Evolutionary conservation across 2,329 filamentous ascomycete genomes (phyloP), one percentile per base, ranked within the genome.

Genomic region (Ophiostoma ips): DNA sequence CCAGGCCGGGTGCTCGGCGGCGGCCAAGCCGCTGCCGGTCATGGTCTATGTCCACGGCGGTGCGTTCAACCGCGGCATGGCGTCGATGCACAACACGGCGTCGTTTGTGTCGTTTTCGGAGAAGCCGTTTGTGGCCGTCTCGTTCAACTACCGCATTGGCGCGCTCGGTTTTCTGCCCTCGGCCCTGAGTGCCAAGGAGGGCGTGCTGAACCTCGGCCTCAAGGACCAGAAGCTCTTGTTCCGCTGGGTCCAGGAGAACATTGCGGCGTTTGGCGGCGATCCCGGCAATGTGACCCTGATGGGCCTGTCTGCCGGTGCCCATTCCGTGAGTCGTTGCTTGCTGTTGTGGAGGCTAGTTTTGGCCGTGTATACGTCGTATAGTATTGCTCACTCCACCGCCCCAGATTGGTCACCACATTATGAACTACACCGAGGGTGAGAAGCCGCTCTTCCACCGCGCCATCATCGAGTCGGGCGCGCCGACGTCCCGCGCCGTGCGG

Each of bases 101-200:
- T 83, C 51, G 66, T 84, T 40, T 75, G 68, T 34, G 69, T 81
- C 49, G 73, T 34, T 18, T 16, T 31, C 43, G 11, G 43, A 18
- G 13, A 34, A 31, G 28, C 43, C 43, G 5, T 45, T 45, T 21
- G 30, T 45, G 5, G 43, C 43, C 28, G 43, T 45, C 6, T 33
- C 69, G 59, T 73, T 80, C 59, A 76, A 75, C 62, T 78, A 84
- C 62, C 71, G 82, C 13, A 70, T 84, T 46, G 77, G 78, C 2
- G 73, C 76, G 4, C 68, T 87, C 59, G 84, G 84, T 0, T 87
- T 88, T 63, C 63, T 85, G 30, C 72, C 48, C 13, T 24, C 37
- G 18, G 24, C 48, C 13, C 62, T 13, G 71, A 71, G 35, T 71
- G 72, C 48, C 31, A 44, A 44, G 11, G 38, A 44, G 21, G 78